phyloP scores from a whole-genome alignment of 164 flowering plant genomes.

The Saururus chinensis region DNA sequence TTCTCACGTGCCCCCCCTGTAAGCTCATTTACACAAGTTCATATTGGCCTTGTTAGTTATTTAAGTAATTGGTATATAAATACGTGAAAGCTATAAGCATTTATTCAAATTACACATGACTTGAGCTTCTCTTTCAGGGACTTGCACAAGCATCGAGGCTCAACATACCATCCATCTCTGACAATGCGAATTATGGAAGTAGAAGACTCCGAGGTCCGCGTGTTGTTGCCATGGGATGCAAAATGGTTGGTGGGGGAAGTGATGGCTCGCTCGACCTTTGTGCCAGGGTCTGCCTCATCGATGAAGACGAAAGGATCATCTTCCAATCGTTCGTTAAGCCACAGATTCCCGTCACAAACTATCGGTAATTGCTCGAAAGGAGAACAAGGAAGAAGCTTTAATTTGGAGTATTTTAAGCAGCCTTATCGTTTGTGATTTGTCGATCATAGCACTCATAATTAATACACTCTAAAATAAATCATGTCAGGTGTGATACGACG shows the following conservation, averaged over 20 bases:
- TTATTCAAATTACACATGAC: too few relatives aligned
- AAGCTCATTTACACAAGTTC: slow-evolving; percentile 2
- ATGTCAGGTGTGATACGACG: slow-evolving; percentile 62
- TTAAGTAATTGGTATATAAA: too few relatives aligned
- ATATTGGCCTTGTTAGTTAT: too few relatives aligned
- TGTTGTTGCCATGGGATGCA: slow-evolving; percentile 67
- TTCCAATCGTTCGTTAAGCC: slow-evolving; percentile 77
- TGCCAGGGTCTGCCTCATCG: slow-evolving; percentile 78
- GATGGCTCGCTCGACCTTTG: slow-evolving; percentile 76
- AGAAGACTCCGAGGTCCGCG: slow-evolving; percentile 22
- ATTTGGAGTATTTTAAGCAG: too few relatives aligned
- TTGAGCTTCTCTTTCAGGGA: slow-evolving; percentile 15
- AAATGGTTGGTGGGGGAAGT: slow-evolving; percentile 92
- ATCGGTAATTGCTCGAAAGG: not conserved
- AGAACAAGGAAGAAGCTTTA: too few relatives aligned
- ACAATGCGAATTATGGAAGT: slow-evolving; percentile 20
- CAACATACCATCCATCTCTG: slow-evolving; percentile 32
- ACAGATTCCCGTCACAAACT: slow-evolving; percentile 60
- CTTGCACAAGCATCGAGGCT: slow-evolving; percentile 38
- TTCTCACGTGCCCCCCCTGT: slow-evolving; percentile 27
- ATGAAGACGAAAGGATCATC: slow-evolving; percentile 58
- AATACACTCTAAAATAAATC: not conserved
- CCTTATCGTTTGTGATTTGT: too few relatives aligned
- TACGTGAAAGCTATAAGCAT: too few relatives aligned
- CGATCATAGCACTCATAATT: not conserved